Conservation (phyloP, 768 basidiomycete genomes). For the Hericium alpestre region DNA sequence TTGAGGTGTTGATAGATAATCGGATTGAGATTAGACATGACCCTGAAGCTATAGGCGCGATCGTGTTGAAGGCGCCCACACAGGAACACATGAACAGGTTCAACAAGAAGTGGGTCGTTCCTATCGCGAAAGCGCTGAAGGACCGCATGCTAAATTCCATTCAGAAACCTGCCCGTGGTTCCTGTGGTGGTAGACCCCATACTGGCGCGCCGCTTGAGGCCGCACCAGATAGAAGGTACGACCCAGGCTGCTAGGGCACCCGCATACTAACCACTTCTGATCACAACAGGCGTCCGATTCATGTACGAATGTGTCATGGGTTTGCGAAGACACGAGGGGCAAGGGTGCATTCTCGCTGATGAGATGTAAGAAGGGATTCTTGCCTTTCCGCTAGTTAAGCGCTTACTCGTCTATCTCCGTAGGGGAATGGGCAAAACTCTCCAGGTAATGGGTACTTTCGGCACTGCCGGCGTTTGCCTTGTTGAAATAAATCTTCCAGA, state of each 20-base stretch:
- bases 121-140: neutral
- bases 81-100: conserved; percentile 53
- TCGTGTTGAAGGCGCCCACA: conserved; percentile 78
- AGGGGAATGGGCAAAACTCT: conserved; percentile 98
- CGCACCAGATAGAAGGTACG: conserved; percentile 83
- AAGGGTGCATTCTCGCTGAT: conserved; percentile 93
- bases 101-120: conserved; percentile 54
- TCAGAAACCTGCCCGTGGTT: conserved; percentile 53
- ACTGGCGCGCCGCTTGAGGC: conserved; percentile 63
- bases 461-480: neutral
- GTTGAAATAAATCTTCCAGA: conserved; percentile 32
- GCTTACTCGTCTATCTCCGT: conserved; percentile 9
- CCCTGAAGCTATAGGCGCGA: conserved; percentile 61
- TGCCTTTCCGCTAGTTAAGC: neutral
- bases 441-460: conserved; percentile 34
- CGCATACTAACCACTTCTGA: neutral
- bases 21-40: conserved; percentile 45
- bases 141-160: neutral
- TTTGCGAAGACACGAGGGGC: conserved; percentile 77
- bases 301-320: conserved; percentile 97
- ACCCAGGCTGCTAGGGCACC: conserved; percentile 5
- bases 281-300: conserved; percentile 59
- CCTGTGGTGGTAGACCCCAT: conserved; percentile 87
- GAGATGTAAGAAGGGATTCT: conserved; percentile 55
- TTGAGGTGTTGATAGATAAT: neutral